Conservation (phyloP, 495 filamentous ascomycete species). For the Massariosphaeria phaeospora region DNA sequence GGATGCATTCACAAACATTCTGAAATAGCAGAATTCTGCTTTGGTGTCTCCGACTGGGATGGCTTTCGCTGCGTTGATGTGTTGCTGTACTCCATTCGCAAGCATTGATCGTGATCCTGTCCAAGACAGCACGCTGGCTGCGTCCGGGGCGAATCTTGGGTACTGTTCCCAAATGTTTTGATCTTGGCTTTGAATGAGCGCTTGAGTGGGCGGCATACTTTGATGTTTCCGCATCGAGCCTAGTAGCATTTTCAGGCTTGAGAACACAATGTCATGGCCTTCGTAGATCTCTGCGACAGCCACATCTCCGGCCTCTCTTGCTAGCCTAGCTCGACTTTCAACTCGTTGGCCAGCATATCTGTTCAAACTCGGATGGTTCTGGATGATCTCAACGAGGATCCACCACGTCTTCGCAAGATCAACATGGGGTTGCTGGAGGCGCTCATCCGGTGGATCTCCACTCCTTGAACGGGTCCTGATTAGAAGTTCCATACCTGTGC, state of each 20-base stretch:
- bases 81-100: constrained; percentile 39
- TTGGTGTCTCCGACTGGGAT: constrained; percentile 69
- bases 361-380: constrained; percentile 33
- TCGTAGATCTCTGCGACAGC: constrained; percentile 47
- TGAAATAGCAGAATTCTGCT: constrained; percentile 66
- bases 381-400: constrained; percentile 63
- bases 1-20: constrained; percentile 63
- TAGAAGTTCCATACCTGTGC: constrained; percentile 63
- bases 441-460: constrained; percentile 18
- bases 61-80: constrained; percentile 53
- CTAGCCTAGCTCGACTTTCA: constrained; percentile 44
- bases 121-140: constrained; percentile 60
- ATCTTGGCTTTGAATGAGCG: constrained; percentile 62
- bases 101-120: constrained; percentile 49
- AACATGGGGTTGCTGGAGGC: constrained; percentile 47
- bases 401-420: constrained; percentile 80
- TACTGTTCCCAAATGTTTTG: constrained; percentile 71
- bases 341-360: constrained; percentile 47
- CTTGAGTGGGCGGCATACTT: constrained; percentile 57
- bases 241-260: constrained; percentile 64
- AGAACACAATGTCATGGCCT: constrained; percentile 52
- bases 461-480: constrained; percentile 57
- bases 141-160: constrained; percentile 63
- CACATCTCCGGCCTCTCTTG: constrained; percentile 47
- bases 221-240: constrained; percentile 79